These are phyloP conservation scores for Blastobotrys aristatus DNA, from an alignment of 1,139 yeast genomes.

Conservation along the genomic window DNA sequence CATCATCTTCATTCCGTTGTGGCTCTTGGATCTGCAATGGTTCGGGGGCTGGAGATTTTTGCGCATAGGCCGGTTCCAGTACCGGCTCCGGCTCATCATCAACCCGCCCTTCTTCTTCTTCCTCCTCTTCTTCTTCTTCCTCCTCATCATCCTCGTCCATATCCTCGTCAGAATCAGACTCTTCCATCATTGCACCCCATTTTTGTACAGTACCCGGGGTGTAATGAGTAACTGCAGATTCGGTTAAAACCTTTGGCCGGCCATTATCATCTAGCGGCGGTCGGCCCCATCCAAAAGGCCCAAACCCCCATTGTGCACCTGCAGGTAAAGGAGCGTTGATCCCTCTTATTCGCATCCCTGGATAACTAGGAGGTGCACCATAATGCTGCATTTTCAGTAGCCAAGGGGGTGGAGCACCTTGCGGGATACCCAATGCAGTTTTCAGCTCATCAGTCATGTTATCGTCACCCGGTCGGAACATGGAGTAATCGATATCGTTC, in stretches of 20 bases:
- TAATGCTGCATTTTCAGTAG: constrained; percentile 58
- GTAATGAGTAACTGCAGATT: not conserved
- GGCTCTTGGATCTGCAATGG: constrained; percentile 17
- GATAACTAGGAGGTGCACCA: constrained; percentile 87
- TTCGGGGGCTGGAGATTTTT: constrained; percentile 18
- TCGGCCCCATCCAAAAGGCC: constrained; percentile 42
- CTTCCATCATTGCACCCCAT: too few species aligned
- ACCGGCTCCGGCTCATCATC: constrained; percentile 18
- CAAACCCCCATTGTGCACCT: constrained; percentile 38
- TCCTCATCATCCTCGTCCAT: constrained; percentile 33
- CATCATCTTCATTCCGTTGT: constrained; percentile 4
- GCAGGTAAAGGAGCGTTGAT: constrained; percentile 40
- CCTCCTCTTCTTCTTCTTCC: constrained; percentile 26
- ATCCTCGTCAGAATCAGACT: too few species aligned
- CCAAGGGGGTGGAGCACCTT: constrained; percentile 78
- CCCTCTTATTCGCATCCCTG: constrained; percentile 56
- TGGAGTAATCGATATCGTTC: constrained; percentile 33
- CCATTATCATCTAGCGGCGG: constrained; percentile 35
- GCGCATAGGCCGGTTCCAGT: not conserved
- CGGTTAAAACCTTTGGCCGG: not conserved
- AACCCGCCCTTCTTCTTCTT: constrained; percentile 20
- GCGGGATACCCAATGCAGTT: constrained; percentile 65
- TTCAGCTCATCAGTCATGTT: constrained; percentile 52
- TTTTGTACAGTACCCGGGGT: not conserved
- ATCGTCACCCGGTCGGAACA: constrained; percentile 58